Evolutionary conservation across 768 basidiomycete species (phyloP).

Genomic region (Cystoderma amianthinum): DNA sequence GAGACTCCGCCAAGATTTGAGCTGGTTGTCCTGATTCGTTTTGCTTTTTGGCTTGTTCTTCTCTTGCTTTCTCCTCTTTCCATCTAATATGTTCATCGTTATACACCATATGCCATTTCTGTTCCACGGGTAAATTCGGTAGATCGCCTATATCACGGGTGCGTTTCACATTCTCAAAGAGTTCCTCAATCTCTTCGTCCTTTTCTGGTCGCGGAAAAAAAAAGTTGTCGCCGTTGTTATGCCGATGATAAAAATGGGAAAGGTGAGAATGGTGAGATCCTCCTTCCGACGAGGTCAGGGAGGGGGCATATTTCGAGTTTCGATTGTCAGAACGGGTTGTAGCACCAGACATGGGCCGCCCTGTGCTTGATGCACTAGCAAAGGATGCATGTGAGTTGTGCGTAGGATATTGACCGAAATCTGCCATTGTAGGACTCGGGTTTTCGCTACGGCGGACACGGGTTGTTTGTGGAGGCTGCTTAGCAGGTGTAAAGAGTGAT

Average conservation of each 20-base stretch:
- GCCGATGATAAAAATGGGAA: slow-evolving; percentile 48
- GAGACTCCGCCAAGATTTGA: slow-evolving; percentile 58
- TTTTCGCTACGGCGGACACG: slow-evolving; percentile 50
- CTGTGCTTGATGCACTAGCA: slow-evolving; percentile 26
- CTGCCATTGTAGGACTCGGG: slow-evolving; percentile 42
- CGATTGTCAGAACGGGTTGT: slow-evolving; percentile 57
- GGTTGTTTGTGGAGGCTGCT: slow-evolving; percentile 22
- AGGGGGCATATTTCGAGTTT: slow-evolving; percentile 56
- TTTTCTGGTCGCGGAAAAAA: slow-evolving; percentile 69
- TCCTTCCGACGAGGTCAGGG: slow-evolving; percentile 36
- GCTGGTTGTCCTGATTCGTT: slow-evolving; percentile 49
- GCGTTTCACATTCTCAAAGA: slow-evolving; percentile 74
- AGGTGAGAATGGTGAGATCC: slow-evolving; percentile 37
- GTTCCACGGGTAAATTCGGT: slow-evolving; percentile 59
- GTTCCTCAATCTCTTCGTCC: slow-evolving; percentile 69
- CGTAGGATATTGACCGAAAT: too few species aligned
- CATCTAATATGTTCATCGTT: slow-evolving; percentile 77
- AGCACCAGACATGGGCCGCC: slow-evolving; percentile 42
- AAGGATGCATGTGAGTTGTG: slow-evolving; percentile 22
- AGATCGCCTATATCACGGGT: slow-evolving; percentile 61
- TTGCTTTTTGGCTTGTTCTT: slow-evolving; percentile 55
- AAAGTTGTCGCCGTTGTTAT: slow-evolving; percentile 50
- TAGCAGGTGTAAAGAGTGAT: slow-evolving; percentile 21
- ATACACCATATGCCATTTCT: slow-evolving; percentile 90
- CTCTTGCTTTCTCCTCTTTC: slow-evolving; percentile 62